phyloP scores from a whole-genome alignment of 1,284 basidiomycete species.

The Rhodotorula sp. region DNA sequence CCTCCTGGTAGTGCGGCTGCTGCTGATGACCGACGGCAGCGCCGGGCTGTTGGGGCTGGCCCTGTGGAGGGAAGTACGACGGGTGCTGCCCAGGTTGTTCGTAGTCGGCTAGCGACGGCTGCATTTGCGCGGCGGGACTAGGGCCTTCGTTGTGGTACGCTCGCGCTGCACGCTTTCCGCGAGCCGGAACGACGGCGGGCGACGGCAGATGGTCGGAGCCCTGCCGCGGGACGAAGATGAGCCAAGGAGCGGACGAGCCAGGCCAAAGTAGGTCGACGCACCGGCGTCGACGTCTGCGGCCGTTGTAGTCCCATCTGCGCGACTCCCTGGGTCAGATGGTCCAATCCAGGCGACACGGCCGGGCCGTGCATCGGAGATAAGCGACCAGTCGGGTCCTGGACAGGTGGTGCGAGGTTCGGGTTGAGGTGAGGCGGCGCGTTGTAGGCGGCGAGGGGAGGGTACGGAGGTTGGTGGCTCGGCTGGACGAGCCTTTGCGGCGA shows the following conservation, averaged over 20 bases:
- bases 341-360: neutral
- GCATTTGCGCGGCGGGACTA: conserved; percentile 5
- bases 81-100: conserved; percentile 1
- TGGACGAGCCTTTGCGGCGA: neutral
- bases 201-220: neutral
- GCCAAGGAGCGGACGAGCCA: no score
- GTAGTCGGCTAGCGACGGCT: neutral
- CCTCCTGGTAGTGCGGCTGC: conserved; percentile 10
- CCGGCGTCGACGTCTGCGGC: neutral
- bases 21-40: conserved; percentile 3
- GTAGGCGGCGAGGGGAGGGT: neutral
- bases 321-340: conserved; percentile 17
- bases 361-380: neutral
- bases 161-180: conserved; percentile 26
- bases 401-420: conserved; percentile 5
- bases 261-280: neutral
- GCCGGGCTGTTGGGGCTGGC: conserved; percentile 21
- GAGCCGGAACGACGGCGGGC: conserved; percentile 16
- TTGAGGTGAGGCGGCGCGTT: conserved; percentile 6
- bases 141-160: conserved; percentile 28
- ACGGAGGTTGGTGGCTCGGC: neutral
- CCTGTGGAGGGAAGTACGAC: conserved; percentile 19
- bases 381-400: neutral
- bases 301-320: conserved; percentile 11
- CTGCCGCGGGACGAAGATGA: neutral